phyloP scores from a whole-genome alignment of 1,284 basidiomycete species.

The Heterobasidion occidentale region DNA sequence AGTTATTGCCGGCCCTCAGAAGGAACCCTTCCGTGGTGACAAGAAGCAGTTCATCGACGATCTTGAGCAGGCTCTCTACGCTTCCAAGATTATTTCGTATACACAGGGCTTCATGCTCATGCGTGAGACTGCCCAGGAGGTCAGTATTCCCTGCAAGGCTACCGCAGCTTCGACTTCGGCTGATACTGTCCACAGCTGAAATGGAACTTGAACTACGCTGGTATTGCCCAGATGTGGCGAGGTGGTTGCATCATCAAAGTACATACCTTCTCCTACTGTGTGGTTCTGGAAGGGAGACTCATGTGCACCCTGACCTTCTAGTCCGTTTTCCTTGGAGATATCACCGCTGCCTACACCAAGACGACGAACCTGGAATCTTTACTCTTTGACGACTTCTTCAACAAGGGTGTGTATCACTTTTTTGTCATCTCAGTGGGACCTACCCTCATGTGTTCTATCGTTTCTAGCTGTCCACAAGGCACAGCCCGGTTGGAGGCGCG shows the following conservation, averaged over 20 bases:
- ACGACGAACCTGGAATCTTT: slow-evolving; percentile 85
- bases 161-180: neutral
- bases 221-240: slow-evolving; percentile 99
- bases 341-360: slow-evolving; percentile 90
- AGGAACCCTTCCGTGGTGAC: slow-evolving; percentile 93
- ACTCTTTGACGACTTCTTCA: slow-evolving; percentile 97
- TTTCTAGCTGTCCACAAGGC: slow-evolving; percentile 79
- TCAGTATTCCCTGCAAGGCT: slow-evolving; percentile 20
- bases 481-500: slow-evolving; percentile 97
- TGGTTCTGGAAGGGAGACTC: neutral
- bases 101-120: slow-evolving; percentile 99
- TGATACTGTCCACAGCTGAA: slow-evolving; percentile 33
- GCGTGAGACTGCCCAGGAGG: slow-evolving; percentile 93
- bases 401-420: slow-evolving; percentile 56
- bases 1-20: slow-evolving; percentile 82
- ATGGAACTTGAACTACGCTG: slow-evolving; percentile 91
- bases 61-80: slow-evolving; percentile 98
- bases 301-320: slow-evolving; percentile 13
- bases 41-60: slow-evolving; percentile 99
- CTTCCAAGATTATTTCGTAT: slow-evolving; percentile 99
- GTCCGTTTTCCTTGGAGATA: slow-evolving; percentile 93
- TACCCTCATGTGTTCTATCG: neutral
- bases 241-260: slow-evolving; percentile 99
- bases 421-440: neutral
- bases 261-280: neutral